Evolutionary conservation across 148 eudicot genomes (phyloP).

Genomic region (Chenopodium suecicum): DNA sequence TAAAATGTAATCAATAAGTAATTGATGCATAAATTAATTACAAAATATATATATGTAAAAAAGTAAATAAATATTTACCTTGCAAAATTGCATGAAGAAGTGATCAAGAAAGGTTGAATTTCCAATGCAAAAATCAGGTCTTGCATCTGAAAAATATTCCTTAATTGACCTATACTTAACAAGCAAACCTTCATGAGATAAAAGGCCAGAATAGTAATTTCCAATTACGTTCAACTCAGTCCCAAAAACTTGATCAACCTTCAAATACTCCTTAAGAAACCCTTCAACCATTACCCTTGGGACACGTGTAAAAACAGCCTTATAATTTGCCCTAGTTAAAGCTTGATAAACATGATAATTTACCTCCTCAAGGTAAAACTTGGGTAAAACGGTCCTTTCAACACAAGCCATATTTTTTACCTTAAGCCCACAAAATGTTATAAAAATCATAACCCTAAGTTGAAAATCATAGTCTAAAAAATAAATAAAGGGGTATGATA

Average conservation of each 20-base stretch:
- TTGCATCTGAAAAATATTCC: constrained; percentile 56
- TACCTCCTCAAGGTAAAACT: constrained; percentile 79
- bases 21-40: not conserved
- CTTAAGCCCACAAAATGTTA: constrained; percentile 85
- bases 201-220: constrained; percentile 52
- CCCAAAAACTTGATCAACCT: constrained; percentile 56
- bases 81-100: constrained; percentile 59
- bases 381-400: constrained; percentile 76
- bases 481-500: constrained; percentile 50
- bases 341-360: constrained; percentile 57
- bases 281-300: constrained; percentile 93
- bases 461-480: constrained; percentile 44
- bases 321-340: constrained; percentile 33
- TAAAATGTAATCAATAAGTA: too few species aligned
- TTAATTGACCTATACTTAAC: constrained; percentile 55
- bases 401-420: constrained; percentile 56
- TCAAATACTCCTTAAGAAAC: constrained; percentile 71
- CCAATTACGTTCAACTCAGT: constrained; percentile 65
- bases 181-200: constrained; percentile 42
- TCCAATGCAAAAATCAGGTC: constrained; percentile 72
- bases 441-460: constrained; percentile 72
- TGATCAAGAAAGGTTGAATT: constrained; percentile 51
- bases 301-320: constrained; percentile 58
- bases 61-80: constrained; percentile 40
- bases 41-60: not conserved